Evolutionary conservation across 768 basidiomycete species (phyloP).

Genomic region (Trametes cingulata): DNA sequence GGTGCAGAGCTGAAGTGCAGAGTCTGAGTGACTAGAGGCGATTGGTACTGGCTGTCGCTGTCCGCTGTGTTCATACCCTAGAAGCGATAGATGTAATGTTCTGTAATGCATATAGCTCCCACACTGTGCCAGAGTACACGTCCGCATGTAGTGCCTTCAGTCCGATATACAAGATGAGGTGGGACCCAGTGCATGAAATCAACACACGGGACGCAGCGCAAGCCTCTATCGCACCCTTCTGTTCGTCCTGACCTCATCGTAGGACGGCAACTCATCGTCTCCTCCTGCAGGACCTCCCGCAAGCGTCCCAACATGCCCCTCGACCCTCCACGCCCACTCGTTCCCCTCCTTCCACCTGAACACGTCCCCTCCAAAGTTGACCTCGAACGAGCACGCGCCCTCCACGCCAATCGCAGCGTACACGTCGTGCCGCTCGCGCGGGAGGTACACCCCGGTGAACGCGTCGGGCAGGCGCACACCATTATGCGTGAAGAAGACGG

Average conservation of each 20-base stretch:
- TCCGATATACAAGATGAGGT: too few relatives aligned
- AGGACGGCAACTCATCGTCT: constrained; percentile 45
- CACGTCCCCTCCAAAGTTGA: constrained; percentile 61
- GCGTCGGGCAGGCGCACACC: constrained; percentile 56
- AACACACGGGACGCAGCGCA: too few relatives aligned
- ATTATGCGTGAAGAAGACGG: constrained; percentile 67
- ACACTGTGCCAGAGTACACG: background rate
- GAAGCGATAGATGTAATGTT: background rate
- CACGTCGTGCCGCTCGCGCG: constrained; percentile 52
- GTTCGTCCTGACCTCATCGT: constrained; percentile 18
- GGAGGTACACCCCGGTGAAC: constrained; percentile 60
- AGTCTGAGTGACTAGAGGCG: constrained; percentile 13
- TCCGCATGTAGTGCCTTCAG: too few relatives aligned
- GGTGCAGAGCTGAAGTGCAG: constrained; percentile 59
- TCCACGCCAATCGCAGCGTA: constrained; percentile 66
- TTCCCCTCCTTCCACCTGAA: constrained; percentile 65
- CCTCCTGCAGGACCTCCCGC: constrained; percentile 32
- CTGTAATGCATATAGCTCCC: constrained; percentile 4
- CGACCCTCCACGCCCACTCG: constrained; percentile 65
- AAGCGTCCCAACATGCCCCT: constrained; percentile 59
- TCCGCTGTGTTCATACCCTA: background rate
- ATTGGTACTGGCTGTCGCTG: background rate
- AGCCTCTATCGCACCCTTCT: background rate
- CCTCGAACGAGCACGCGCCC: constrained; percentile 47
- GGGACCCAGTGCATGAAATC: too few relatives aligned